Evolutionary conservation across 257 asterid genomes (phyloP), one percentile per base, ranked within the genome.

Genomic region (Capsicum rhomboideum): DNA sequence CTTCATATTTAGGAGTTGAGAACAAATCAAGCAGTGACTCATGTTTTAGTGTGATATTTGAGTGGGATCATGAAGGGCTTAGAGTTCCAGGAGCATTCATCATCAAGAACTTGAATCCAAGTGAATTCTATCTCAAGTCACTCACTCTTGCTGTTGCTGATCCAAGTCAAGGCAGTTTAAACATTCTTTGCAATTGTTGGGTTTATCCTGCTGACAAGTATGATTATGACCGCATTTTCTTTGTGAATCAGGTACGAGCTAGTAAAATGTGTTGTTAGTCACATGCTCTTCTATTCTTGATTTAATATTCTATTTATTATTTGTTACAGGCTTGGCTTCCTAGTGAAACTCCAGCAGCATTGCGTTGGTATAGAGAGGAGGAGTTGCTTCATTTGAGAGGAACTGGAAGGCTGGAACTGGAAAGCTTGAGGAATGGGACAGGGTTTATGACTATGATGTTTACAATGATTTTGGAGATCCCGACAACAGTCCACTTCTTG

Each of bases 181-280:
- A 92, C 79, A 93, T 94, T 87, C 2, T 31, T 31, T 31, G 37
- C 3, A 31, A 31, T 31, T 31, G 2, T 31, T 31, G 37, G 37
- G 37, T 31, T 31, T 31, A 31, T 31, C 37, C 3, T 31, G 37
- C 37, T 31, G 37, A 31, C 37, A 31, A 31, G 71, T 91, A 94
- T 88, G 68, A 88, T 46, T 85, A 81, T 31, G 89, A 89, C 81
- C 92, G 97, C 6, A 68, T 93, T 55, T 94, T 94, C 85, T 94
- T 94, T 31, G 59, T 93, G 29, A 94, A 93, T 86, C 89, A 93
- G 93, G 97, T 92, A n/a, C n/a, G n/a, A n/a, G n/a, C n/a, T n/a
- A n/a, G n/a, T n/a, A n/a, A n/a, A n/a, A n/a, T n/a, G 84, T 4
- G 18, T 12, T 11, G 5, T 4, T n/a, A 59, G 66, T 8, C 3